Percentiles rank a stretch among this genome's conserved stretches.
Conservation (phyloP, 306 rosid genomes). For the Pachyrhizus erosus region DNA sequence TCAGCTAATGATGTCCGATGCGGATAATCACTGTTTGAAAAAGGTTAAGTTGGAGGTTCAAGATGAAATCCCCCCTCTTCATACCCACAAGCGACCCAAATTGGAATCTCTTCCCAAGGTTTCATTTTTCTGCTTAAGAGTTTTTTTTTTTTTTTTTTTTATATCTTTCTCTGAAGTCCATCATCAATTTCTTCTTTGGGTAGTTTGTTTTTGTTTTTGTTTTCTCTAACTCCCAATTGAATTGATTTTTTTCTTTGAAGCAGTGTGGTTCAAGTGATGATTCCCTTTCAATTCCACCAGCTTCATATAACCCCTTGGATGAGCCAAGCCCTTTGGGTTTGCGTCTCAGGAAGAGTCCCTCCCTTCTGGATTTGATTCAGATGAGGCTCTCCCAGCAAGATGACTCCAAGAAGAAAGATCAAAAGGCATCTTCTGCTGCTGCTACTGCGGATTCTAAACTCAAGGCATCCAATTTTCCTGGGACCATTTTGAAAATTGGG, state of each 20-base stretch:
- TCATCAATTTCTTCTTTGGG: neutral
- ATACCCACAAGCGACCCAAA: conserved; percentile 55
- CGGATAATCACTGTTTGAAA: conserved; percentile 43
- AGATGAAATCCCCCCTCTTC: conserved; percentile 49
- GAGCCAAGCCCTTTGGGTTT: conserved; percentile 92
- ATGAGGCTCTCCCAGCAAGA: conserved; percentile 72
- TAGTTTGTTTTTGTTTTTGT: neutral
- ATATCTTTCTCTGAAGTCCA: neutral
- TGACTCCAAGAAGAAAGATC: conserved; percentile 51
- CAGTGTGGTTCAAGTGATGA: conserved; percentile 51
- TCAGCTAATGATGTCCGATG: conserved; percentile 63
- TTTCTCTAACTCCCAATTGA: neutral
- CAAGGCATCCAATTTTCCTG: conserved; percentile 84
- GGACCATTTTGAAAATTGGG: conserved; percentile 71
- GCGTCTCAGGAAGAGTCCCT: conserved; percentile 81
- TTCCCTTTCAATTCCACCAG: conserved; percentile 15
- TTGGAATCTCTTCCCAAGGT: conserved; percentile 54
- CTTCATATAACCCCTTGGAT: conserved; percentile 61
- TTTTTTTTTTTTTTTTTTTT: no score
- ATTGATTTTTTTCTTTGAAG: neutral
- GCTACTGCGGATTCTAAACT: conserved; percentile 59
- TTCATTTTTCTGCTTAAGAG: conserved; percentile 6
- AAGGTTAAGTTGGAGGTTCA: conserved; percentile 65
- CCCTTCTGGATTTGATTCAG: conserved; percentile 86
- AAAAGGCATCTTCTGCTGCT: conserved; percentile 42